Conservation (phyloP, 1,284 basidiomycete genomes). For the Phylloboletellus chloephorus region DNA sequence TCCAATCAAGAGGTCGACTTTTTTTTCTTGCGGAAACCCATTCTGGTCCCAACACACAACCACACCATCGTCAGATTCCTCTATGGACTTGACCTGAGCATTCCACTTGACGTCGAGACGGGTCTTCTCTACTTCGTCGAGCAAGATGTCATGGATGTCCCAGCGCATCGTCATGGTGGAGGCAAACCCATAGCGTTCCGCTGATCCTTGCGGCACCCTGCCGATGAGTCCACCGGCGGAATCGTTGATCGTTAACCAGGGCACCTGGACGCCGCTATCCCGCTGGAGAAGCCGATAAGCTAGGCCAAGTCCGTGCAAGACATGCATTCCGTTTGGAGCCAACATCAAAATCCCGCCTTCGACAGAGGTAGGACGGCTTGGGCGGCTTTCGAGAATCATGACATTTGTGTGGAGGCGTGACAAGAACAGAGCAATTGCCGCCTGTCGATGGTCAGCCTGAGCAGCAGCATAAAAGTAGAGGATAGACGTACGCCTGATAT, state of each 20-base stretch:
- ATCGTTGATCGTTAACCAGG: constrained; percentile 22
- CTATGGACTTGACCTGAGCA: constrained; percentile 22
- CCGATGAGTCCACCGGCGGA: constrained; percentile 22
- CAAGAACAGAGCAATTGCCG: constrained; percentile 26
- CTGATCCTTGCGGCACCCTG: constrained; percentile 27
- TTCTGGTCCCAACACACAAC: constrained; percentile 25
- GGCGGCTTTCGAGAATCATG: constrained; percentile 23
- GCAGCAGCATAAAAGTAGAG: not conserved
- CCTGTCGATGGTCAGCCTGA: constrained; percentile 12
- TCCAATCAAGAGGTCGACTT: constrained; percentile 30
- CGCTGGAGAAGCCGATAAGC: constrained; percentile 23
- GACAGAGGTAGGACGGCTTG: constrained; percentile 11
- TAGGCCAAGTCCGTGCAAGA: constrained; percentile 26
- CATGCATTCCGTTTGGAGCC: constrained; percentile 30
- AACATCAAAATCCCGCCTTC: constrained; percentile 30
- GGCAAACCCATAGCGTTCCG: constrained; percentile 28
- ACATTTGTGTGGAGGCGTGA: constrained; percentile 20
- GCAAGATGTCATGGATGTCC: constrained; percentile 29
- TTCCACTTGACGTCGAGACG: constrained; percentile 22
- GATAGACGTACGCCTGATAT: constrained; percentile 23
- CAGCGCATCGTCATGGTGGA: constrained; percentile 29
- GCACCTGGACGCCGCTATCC: constrained; percentile 18
- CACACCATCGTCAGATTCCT: constrained; percentile 25
- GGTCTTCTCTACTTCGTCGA: constrained; percentile 25
- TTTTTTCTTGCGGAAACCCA: constrained; percentile 20